A percentile compares a stretch with the other conserved stretches of the same genome.
These are phyloP conservation scores for Suhomyces terraborum DNA, from an alignment of 1,139 yeast genomes.

Conservation along the genomic window DNA sequence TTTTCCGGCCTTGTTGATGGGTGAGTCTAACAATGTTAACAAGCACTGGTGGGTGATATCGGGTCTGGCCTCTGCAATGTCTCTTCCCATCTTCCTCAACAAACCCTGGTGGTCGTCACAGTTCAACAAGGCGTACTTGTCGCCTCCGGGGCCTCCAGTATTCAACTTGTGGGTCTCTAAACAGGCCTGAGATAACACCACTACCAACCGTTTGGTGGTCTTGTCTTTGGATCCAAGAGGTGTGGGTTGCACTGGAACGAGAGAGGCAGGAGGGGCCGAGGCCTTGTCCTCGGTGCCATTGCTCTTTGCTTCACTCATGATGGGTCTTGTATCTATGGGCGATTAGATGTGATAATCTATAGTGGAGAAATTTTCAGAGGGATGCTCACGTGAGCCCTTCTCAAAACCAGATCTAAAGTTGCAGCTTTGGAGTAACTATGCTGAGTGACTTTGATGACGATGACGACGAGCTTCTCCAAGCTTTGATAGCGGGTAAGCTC, in stretches of 20 bases:
- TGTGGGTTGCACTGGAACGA: conserved; percentile 83
- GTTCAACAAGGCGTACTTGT: conserved; percentile 86
- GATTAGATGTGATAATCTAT: neutral
- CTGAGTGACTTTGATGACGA: conserved; percentile 43
- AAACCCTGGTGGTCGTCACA: conserved; percentile 99
- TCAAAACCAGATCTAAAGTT: neutral
- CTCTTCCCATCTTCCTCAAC: conserved; percentile 92
- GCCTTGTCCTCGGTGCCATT: conserved; percentile 28
- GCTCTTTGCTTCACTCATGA: conserved; percentile 11
- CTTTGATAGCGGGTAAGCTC: conserved; percentile 19
- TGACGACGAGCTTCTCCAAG: conserved; percentile 38
- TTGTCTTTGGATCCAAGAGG: conserved; percentile 84
- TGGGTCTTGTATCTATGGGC: neutral
- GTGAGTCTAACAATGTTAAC: conserved; percentile 88
- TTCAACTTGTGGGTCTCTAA: conserved; percentile 90
- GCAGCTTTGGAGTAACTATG: conserved; percentile 1
- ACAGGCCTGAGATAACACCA: conserved; percentile 92
- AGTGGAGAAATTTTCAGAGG: conserved; percentile 10
- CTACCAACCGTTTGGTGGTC: conserved; percentile 79
- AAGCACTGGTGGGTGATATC: conserved; percentile 97
- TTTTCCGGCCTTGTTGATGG: conserved; percentile 95
- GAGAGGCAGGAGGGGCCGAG: conserved; percentile 60
- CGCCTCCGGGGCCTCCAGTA: conserved; percentile 76
- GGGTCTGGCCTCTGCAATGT: conserved; percentile 96
- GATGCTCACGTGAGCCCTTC: conserved; percentile 11